Conservation (phyloP, 2,329 filamentous ascomycete genomes). For the Talaromyces marneffei region DNA sequence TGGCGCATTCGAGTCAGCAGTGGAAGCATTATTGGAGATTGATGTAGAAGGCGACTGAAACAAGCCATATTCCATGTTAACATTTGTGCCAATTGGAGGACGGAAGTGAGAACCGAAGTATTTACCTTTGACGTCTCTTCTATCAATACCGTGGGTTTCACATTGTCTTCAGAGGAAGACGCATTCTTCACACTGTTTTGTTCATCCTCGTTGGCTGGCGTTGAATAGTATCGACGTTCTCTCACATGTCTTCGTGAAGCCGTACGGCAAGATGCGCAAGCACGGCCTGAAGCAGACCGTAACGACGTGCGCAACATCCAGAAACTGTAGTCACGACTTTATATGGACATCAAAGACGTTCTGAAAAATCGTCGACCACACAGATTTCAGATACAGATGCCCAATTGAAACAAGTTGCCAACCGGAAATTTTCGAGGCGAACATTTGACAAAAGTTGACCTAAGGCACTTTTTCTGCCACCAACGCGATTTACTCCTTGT, state of each 20-base stretch:
- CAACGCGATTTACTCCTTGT: constrained; percentile 12
- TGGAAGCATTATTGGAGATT: background rate
- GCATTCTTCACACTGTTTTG: background rate
- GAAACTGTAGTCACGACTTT: background rate
- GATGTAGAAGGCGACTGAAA: background rate
- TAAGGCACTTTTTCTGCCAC: constrained; percentile 19
- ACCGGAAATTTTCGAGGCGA: background rate
- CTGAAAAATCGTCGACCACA: background rate
- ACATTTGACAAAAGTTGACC: constrained; percentile 1
- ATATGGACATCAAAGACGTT: background rate
- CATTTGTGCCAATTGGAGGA: background rate
- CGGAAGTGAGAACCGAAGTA: background rate
- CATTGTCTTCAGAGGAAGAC: background rate
- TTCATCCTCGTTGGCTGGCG: constrained; percentile 14
- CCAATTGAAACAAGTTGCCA: background rate
- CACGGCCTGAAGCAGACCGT: constrained; percentile 34
- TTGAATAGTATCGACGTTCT: constrained; percentile 24
- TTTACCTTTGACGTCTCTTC: background rate
- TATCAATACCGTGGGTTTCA: background rate
- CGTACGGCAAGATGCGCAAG: constrained; percentile 32
- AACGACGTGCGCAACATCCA: constrained; percentile 36
- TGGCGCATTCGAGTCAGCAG: background rate
- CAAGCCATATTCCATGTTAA: background rate
- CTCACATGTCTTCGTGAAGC: constrained; percentile 19
- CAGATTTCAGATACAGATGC: background rate